phyloP scores from a whole-genome alignment of 352 stramenopile genomes.

The Peronospora farinosa region DNA sequence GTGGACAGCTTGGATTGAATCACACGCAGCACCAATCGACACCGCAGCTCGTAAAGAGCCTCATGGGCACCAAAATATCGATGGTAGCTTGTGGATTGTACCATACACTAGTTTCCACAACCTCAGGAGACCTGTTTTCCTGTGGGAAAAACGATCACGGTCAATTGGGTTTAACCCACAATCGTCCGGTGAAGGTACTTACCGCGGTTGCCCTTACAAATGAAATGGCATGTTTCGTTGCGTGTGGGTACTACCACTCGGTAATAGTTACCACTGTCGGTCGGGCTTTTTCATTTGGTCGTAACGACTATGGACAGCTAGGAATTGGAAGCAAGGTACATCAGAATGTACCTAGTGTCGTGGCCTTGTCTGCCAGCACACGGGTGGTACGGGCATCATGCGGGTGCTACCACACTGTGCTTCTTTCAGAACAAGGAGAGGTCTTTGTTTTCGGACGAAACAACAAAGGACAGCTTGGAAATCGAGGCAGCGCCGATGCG shows the following conservation, averaged over 20 bases:
- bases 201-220: constrained; percentile 53
- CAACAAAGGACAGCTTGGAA: constrained; percentile 86
- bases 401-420: constrained; percentile 82
- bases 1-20: constrained; percentile 76
- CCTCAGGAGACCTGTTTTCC: constrained; percentile 56
- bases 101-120: constrained; percentile 76
- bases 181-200: constrained; percentile 65
- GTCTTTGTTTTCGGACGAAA: constrained; percentile 84
- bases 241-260: constrained; percentile 84
- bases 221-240: constrained; percentile 74
- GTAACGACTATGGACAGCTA: constrained; percentile 85
- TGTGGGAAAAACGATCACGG: constrained; percentile 88
- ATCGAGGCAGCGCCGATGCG: constrained; percentile 75
- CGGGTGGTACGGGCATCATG: constrained; percentile 70
- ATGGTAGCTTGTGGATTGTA: constrained; percentile 82
- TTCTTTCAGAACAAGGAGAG: constrained; percentile 77
- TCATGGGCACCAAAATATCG: constrained; percentile 65
- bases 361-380: constrained; percentile 62
- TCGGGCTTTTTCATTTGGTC: constrained; percentile 70
- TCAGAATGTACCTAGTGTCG: constrained; percentile 64
- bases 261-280: constrained; percentile 60
- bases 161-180: constrained; percentile 75
- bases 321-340: constrained; percentile 82
- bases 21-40: constrained; percentile 71
- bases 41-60: constrained; percentile 64